Evolutionary conservation across 768 basidiomycete genomes (phyloP).

Genomic region (Mycena olivaceomarginata): DNA sequence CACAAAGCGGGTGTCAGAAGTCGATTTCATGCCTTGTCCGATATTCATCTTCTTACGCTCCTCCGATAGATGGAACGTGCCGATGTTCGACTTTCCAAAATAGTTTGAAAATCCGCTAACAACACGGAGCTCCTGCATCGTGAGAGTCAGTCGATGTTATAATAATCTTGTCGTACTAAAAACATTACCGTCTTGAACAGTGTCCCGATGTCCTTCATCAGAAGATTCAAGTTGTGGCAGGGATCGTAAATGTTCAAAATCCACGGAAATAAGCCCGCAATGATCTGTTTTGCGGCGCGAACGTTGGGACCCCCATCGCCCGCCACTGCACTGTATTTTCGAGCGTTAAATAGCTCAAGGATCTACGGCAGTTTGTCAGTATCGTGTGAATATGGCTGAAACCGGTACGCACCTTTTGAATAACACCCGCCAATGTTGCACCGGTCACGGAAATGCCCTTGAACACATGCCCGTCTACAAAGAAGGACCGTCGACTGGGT

Average conservation of each 20-base stretch:
- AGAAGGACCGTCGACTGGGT: neutral
- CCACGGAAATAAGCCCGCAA: no score
- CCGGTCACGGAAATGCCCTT: neutral
- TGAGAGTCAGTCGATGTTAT: no score
- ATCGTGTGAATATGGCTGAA: no score
- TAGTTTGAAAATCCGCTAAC: constrained; percentile 11
- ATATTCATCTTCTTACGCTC: constrained; percentile 12
- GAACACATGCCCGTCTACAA: neutral
- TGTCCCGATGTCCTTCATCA: neutral
- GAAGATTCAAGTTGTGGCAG: neutral
- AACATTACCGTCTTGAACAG: no score
- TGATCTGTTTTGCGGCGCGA: no score
- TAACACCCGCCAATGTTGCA: neutral
- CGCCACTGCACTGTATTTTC: neutral
- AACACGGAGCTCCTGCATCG: neutral
- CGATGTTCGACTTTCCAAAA: constrained; percentile 5
- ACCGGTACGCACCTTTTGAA: no score
- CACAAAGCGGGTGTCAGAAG: constrained; percentile 51
- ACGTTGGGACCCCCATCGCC: neutral
- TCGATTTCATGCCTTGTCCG: no score
- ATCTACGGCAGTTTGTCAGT: neutral
- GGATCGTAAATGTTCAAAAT: neutral
- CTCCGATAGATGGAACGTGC: neutral
- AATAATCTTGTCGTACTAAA: no score
- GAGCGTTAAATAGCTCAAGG: neutral